phyloP scores from a whole-genome alignment of 202 grass and related monocot species.

The Carex arenaria region DNA sequence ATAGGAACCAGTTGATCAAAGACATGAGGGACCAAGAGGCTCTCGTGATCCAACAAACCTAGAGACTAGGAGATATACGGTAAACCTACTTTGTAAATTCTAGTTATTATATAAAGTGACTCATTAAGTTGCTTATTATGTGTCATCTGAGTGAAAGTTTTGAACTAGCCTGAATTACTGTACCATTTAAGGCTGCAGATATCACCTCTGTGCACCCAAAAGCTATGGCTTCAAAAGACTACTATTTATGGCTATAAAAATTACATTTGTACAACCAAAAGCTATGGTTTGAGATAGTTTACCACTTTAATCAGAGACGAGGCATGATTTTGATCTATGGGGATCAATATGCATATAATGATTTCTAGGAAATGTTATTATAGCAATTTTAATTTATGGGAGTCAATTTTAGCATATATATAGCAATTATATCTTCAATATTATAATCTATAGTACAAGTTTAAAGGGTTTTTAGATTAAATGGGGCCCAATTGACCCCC shows the following conservation, averaged over 20 bases:
- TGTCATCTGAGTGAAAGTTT: not conserved
- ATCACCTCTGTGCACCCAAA: not conserved
- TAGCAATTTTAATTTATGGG: too few species aligned
- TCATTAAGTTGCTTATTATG: not conserved
- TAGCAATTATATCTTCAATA: too few species aligned
- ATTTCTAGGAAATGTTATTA: too few species aligned
- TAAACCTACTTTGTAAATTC: not conserved
- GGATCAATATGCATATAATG: too few species aligned
- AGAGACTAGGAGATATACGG: slow-evolving; percentile 32
- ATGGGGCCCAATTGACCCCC: too few species aligned
- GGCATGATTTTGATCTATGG: too few species aligned
- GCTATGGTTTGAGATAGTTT: not conserved
- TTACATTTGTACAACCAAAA: not conserved
- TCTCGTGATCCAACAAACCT: slow-evolving; percentile 36
- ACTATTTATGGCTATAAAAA: not conserved
- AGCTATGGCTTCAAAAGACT: not conserved
- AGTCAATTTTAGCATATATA: too few species aligned
- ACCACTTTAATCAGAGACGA: not conserved
- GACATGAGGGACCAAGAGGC: slow-evolving; percentile 36
- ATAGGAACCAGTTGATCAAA: slow-evolving; percentile 22
- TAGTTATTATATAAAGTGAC: not conserved
- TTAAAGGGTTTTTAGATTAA: too few species aligned
- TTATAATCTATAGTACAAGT: too few species aligned
- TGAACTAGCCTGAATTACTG: not conserved
- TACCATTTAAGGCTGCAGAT: not conserved